A percentile compares a stretch with the other conserved stretches of the same genome.
Evolutionary conservation across 164 flowering plant genomes (phyloP).

Genomic region (Stephania japonica): DNA sequence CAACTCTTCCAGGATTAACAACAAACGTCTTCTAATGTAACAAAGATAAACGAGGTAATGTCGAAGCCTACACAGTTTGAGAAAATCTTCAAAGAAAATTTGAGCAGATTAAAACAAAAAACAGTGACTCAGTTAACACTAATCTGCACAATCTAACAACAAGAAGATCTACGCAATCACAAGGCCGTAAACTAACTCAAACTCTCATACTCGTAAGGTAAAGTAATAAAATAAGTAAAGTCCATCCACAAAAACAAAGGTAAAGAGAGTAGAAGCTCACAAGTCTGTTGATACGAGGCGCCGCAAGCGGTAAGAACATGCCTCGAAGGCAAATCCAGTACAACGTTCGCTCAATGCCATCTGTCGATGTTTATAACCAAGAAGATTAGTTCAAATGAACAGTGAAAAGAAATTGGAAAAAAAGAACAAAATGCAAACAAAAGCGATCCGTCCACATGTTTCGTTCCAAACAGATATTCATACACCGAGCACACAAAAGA

Average conservation of each 20-base stretch:
- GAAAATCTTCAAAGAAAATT: not conserved
- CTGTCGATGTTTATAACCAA: not conserved
- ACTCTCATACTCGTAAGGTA: not conserved
- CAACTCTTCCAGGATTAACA: not conserved
- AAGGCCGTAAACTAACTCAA: too few species aligned
- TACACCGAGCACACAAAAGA: not conserved
- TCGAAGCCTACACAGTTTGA: not conserved
- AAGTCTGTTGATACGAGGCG: not conserved
- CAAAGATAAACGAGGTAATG: not conserved
- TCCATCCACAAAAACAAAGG: not conserved
- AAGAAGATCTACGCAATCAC: too few species aligned
- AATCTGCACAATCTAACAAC: too few species aligned
- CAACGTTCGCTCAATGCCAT: not conserved
- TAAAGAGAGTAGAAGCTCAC: not conserved
- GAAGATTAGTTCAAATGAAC: not conserved
- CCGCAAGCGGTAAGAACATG: not conserved
- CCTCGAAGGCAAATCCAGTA: not conserved
- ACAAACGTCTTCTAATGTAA: not conserved
- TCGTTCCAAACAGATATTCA: not conserved
- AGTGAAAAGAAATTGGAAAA: not conserved
- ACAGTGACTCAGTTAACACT: too few species aligned
- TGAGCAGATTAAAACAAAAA: not conserved
- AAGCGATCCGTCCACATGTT: not conserved
- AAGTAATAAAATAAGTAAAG: slow-evolving; percentile 7
- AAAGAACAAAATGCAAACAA: not conserved